Evolutionary conservation across 805 yeast genomes (phyloP).

Genomic region (Kodamaea kaohsiungensis): DNA sequence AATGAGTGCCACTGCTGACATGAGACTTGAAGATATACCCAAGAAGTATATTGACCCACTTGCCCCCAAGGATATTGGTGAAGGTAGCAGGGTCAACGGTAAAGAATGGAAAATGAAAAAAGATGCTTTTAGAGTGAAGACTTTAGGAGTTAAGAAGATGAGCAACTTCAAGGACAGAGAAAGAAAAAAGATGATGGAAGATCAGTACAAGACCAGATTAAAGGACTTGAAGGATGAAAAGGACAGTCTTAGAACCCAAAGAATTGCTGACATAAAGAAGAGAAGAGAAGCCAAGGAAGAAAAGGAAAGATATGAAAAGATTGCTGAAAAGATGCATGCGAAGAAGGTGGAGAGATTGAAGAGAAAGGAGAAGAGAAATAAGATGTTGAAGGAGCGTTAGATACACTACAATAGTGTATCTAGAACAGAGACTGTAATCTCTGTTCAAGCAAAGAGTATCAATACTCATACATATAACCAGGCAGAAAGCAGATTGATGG

Average conservation of each 20-base stretch:
- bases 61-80: slow-evolving; percentile 35
- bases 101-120: slow-evolving; percentile 73
- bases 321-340: slow-evolving; percentile 87
- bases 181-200: slow-evolving; percentile 63
- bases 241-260: slow-evolving; percentile 54
- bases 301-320: slow-evolving; percentile 78
- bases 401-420: too few relatives aligned
- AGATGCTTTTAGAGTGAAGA: slow-evolving; percentile 64
- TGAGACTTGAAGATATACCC: slow-evolving; percentile 33
- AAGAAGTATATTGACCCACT: slow-evolving; percentile 37
- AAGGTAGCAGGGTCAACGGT: slow-evolving; percentile 59
- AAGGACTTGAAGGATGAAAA: slow-evolving; percentile 79
- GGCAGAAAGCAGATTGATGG: neutral
- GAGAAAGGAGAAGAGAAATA: slow-evolving; percentile 92
- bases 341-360: slow-evolving; percentile 89
- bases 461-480: neutral
- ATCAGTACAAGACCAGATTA: slow-evolving; percentile 66
- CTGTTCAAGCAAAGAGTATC: neutral
- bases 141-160: slow-evolving; percentile 52
- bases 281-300: slow-evolving; percentile 83
- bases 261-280: slow-evolving; percentile 61
- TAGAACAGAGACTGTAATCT: too few relatives aligned
- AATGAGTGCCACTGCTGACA: slow-evolving; percentile 35
- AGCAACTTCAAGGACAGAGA: slow-evolving; percentile 66
- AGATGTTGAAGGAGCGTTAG: slow-evolving; percentile 85